Percentiles rank a stretch among this genome's conserved stretches.
Conservation (phyloP, 2,329 filamentous ascomycete species). For the Scedosporium dehoogii region DNA sequence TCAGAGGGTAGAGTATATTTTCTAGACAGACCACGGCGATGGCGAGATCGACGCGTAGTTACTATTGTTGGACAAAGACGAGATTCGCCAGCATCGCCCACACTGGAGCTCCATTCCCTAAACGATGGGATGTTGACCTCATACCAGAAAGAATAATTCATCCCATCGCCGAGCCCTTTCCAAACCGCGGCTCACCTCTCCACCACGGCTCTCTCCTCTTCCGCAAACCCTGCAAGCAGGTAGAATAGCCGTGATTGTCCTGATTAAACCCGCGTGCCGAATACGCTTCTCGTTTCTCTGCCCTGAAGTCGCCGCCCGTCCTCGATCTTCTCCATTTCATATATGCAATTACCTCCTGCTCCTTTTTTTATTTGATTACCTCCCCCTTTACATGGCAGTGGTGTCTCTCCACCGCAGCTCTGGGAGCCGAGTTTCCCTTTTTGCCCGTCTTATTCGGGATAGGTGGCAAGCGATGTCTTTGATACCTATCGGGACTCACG, state of each 20-base stretch:
- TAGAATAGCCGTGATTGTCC: not conserved
- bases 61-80: too few relatives aligned
- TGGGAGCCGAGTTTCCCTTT: not conserved
- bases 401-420: not conserved
- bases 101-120: not conserved
- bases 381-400: not conserved
- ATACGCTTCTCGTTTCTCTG: not conserved
- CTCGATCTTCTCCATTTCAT: not conserved
- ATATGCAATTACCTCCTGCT: not conserved
- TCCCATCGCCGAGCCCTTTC: not conserved
- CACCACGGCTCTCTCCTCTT: not conserved
- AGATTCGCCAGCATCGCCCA: too few relatives aligned
- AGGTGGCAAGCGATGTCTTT: too few relatives aligned
- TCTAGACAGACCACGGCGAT: too few relatives aligned
- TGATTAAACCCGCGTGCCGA: slow-evolving; percentile 1
- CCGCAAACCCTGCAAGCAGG: not conserved
- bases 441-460: too few relatives aligned
- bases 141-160: too few relatives aligned
- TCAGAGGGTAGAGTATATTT: not conserved
- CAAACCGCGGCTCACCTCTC: not conserved
- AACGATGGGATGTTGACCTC: not conserved
- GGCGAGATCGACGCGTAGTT: too few relatives aligned
- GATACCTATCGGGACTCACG: too few relatives aligned
- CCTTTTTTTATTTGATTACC: not conserved
- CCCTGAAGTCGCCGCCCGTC: not conserved